A percentile compares a stretch with the other conserved stretches of the same genome.
Evolutionary conservation across 192 early-diverging fungal genomes (phyloP).

Genomic region (Helicostylum pulchrum): DNA sequence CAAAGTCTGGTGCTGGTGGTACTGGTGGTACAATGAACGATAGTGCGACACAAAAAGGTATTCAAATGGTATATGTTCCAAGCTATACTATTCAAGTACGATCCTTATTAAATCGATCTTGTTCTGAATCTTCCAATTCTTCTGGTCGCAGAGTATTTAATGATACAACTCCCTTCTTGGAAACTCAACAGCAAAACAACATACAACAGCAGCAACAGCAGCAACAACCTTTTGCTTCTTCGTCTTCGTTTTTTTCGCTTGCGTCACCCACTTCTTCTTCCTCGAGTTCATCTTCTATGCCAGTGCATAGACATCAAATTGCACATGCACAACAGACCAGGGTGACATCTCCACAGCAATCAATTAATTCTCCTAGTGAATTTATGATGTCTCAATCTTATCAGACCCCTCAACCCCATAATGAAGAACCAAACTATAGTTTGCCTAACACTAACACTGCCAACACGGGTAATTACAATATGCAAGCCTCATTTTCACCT

Average conservation of each 20-base stretch:
- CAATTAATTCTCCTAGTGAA: conserved; percentile 8
- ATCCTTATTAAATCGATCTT: conserved; percentile 11
- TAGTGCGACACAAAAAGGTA: conserved; percentile 12
- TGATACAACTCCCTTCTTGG: neutral
- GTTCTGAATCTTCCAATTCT: conserved; percentile 7
- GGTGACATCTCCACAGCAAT: conserved; percentile 15
- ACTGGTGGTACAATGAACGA: neutral
- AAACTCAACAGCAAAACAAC: no score
- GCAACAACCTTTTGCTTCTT: conserved; percentile 8
- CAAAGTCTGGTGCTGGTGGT: no score
- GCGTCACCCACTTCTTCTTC: conserved; percentile 22
- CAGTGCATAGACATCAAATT: conserved; percentile 10
- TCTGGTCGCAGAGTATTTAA: neutral
- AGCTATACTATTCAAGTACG: conserved; percentile 19
- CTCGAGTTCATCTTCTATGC: conserved; percentile 4
- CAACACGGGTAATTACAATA: neutral
- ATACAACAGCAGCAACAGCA: no score
- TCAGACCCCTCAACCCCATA: conserved; percentile 7
- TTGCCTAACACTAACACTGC: neutral
- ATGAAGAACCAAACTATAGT: neutral
- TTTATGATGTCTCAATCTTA: conserved; percentile 10
- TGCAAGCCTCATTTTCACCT: conserved; percentile 14
- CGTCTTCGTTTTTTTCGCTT: conserved; percentile 9
- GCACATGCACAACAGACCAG: neutral
- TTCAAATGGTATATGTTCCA: conserved; percentile 21